phyloP scores from a whole-genome alignment of 1,284 basidiomycete genomes.

The Cryptococcus depauperatus region DNA sequence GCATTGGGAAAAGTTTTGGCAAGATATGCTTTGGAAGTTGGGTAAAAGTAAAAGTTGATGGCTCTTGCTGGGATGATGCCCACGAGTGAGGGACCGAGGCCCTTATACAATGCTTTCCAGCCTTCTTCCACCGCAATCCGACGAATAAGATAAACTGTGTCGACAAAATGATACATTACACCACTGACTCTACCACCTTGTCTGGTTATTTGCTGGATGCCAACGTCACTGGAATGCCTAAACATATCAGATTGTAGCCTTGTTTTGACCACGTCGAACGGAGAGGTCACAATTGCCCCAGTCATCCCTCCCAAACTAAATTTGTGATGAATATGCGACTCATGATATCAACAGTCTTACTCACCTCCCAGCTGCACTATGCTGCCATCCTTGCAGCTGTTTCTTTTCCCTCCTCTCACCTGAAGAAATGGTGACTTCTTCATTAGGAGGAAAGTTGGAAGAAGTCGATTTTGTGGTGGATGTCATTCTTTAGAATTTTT shows the following conservation, averaged over 20 bases:
- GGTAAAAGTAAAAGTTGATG: constrained; percentile 98
- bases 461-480: background rate
- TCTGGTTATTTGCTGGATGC: constrained; percentile 8
- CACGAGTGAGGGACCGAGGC: constrained; percentile 86
- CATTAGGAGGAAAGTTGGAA: background rate
- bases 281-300: constrained; percentile 91
- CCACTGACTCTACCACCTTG: constrained; percentile 44
- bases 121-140: constrained; percentile 89
- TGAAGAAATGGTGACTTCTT: no score
- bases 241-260: constrained; percentile 89
- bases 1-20: constrained; percentile 59
- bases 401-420: constrained; percentile 32
- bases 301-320: constrained; percentile 92
- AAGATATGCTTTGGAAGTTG: constrained; percentile 88
- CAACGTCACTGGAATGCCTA: constrained; percentile 44
- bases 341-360: constrained; percentile 33
- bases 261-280: constrained; percentile 97
- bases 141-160: constrained; percentile 77
- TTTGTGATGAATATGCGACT: background rate
- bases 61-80: constrained; percentile 85
- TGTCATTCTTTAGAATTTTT: no score
- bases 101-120: constrained; percentile 82
- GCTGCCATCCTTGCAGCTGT: constrained; percentile 74
- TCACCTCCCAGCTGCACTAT: constrained; percentile 78
- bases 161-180: constrained; percentile 84